Base-by-base conservation (phyloP, 2,329 filamentous ascomycete species). In the Cladobotryum mycophilum region DNA sequence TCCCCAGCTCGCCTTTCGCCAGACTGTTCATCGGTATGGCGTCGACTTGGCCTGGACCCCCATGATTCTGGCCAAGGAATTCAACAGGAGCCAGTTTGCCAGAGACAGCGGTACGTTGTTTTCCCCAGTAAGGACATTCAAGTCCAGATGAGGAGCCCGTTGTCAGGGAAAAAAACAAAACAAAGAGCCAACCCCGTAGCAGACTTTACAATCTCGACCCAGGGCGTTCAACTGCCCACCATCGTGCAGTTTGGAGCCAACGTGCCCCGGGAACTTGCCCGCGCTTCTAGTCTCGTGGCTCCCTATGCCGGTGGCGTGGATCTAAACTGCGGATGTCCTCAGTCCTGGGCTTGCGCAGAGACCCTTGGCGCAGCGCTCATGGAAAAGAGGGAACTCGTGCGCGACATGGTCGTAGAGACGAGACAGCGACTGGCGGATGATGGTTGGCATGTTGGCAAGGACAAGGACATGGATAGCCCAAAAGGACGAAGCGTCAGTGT, bases 291-390 rank as follows among this genome's bases (percentile, higher is more conserved):
- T 18, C 75, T 88, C 44, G 80, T 81, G 2, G 78, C 76, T 0
- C 83, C 84, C 2, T 80, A 71, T 61, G 78, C 80, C 47, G 77
- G 76, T 58, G 85, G 85, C 55, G 76, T 88, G 3, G 82, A 88
- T 59, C 71, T 88, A 38, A 88, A 88, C 68, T 88, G 85, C 64
- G 85, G 85, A 11, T 88, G 85, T 60, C 85, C 85, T 7, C 85
- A 88, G 66, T 79, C 79, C 5, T 88, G 85, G 85, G 84, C 85
- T 0, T 85, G 85, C 59, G 79, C 82, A 40, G 81, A 84, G 64
- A 80, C 74, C 1, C 72, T 88, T 3, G 85, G 85, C 5, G 85
- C 84, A 4, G 81, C 81, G n/a, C 70, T 88, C 34, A 87, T 88
- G 83, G 74, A 80, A 41, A 70, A 75, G 45, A 77, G 82, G 8